These are phyloP conservation scores for Phylloporus sp. DNA, from an alignment of 768 basidiomycete species.

Conservation along the genomic window DNA sequence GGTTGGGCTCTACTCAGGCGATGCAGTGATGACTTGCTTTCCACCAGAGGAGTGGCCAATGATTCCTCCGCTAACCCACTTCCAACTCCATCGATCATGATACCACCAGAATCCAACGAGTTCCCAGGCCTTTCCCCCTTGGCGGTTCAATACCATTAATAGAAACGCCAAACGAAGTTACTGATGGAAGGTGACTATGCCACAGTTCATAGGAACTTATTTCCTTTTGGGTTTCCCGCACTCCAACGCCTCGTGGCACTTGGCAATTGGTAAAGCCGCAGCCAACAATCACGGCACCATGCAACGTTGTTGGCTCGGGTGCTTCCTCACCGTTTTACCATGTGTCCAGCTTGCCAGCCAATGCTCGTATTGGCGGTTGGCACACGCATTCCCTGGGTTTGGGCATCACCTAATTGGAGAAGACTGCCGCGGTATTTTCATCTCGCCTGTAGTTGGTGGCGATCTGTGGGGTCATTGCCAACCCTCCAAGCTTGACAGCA, in stretches of 20 bases:
- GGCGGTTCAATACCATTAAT: no score
- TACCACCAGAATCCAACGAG: no score
- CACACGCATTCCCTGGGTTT: no score
- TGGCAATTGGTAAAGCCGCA: conserved; percentile 16
- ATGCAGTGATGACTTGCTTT: not conserved
- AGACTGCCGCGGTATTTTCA: no score
- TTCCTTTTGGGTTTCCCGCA: not conserved
- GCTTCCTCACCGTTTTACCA: not conserved
- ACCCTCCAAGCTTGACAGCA: not conserved
- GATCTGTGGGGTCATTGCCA: not conserved
- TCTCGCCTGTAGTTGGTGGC: not conserved
- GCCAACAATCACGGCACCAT: not conserved
- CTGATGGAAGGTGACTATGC: no score
- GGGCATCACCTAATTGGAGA: no score
- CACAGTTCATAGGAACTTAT: no score
- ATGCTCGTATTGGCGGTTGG: conserved; percentile 10
- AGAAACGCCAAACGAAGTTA: no score
- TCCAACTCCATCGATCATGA: not conserved
- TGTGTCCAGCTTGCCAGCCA: not conserved
- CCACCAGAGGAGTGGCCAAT: not conserved
- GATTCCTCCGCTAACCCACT: not conserved
- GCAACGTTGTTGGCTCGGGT: conserved; percentile 10
- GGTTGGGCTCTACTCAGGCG: not conserved
- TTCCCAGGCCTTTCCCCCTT: not conserved
- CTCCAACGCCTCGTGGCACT: conserved; percentile 15